Base-by-base conservation (phyloP, 345 rosid species). In the Rhizophora mangle region DNA sequence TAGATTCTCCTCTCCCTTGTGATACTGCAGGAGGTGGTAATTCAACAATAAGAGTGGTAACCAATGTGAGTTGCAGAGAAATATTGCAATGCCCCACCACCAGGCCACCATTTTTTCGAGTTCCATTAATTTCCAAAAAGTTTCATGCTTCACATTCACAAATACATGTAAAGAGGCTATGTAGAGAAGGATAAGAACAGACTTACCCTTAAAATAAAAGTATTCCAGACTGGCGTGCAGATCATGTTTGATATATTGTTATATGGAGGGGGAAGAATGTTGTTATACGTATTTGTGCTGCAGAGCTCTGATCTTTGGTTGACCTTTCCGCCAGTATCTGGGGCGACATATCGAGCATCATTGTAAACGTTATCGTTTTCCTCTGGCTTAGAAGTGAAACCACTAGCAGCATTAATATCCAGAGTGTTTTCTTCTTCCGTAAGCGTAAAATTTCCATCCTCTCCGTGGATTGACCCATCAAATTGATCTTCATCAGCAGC, bases 141-240 rank as follows among this genome's bases (percentile, higher is more conserved):
- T 34, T 34, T 34, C 37, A 7, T 34, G 37, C 37, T 34, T 34
- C 37, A 34, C 9, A 34, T 34, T 34, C 37, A 34, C 37, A 1
- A 34, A 8, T 34, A 34, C 37, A 34, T 34, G 22, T 26, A 1
- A 24, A 9, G 61, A 31, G 51, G 18, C 26, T 32, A 51, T 30
- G 20, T 31, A 68, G 37, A 58, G 15, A 29, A 22, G 19, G 18
- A 11, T 27, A 8, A 46, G 54, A 66, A 1, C 3, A 34, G 55
- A 67, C 79, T 85, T 85, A 94, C 98, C 85, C 96, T 78, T 75
- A 94, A 80, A 69, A 88, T 69, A 63, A 85, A 88, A 62, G 83
- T 84, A 80, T 94, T 87, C 98, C 98, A 91, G 64, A 91, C 68
- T 21, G 91, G 91, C 53, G 83, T 61, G 71, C 98, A 91, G 1